Base-by-base conservation (phyloP, 176 grass and related monocot species). In the Elymus sibiricus region DNA sequence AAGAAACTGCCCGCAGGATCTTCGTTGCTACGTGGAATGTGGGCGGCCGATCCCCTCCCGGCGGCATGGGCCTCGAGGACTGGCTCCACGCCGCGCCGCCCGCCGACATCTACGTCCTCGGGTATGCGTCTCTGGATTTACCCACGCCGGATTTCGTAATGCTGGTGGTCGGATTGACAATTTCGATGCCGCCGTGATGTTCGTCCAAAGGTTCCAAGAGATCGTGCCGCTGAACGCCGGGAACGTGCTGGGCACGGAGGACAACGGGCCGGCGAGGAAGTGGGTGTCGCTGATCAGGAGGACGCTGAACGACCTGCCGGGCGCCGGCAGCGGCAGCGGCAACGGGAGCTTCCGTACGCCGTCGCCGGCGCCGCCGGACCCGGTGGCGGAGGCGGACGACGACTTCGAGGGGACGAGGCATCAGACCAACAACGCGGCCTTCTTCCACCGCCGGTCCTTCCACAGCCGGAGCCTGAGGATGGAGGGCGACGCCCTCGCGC, bases 11-110 rank as follows among this genome's bases (percentile, higher is more conserved):
- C 55, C 8, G 19, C 55, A 99, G 97, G 84, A 93, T 99, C 88
- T 99, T 97, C 79, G 97, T 91, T 78, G 88, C 97, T 10, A 99
- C 97, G 77, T 99, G 97, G 97, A 99, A 99, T 87, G 97, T 97
- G 56, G 97, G 94, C 62, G 97, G 97, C 11, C 90, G 92, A 82
- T 91, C 97, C 35, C 97, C 97, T 4, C 92, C 90, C 47, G 91
- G 79, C 46, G 88, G 82, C 53, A 91, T 99, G 94, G 93, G 92
- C 60, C 94, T 99, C 29, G 92, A 99, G 87, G 97, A 99, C 64
- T 99, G 94, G 97, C 97, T 99, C 76, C 97, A 99, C 70, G 91
- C 92, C 49, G 95, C 94, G 42, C 97, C 97, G 80, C 90, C 94
- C 38, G 94, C 97, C 22, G 97, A 99, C 53, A 97, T 99, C 77